These are phyloP conservation scores for Papiliotrema fonsecae DNA, from an alignment of 1,284 basidiomycete species.

Conservation along the genomic window DNA sequence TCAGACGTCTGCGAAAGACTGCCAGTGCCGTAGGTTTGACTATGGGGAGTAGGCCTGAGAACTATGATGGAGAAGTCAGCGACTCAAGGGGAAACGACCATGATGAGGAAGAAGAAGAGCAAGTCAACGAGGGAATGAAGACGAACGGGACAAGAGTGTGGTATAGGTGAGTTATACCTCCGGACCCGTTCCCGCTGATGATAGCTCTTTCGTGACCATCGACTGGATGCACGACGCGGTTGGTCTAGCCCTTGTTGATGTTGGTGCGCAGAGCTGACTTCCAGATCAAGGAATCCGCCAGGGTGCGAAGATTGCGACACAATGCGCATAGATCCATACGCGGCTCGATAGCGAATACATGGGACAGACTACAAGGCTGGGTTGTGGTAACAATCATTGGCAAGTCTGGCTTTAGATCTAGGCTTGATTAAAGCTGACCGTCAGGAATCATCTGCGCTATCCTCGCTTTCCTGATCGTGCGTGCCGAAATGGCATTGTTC, in stretches of 20 bases:
- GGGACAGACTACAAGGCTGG: slow-evolving; percentile 87
- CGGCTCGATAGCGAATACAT: slow-evolving; percentile 62
- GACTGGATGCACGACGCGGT: slow-evolving; percentile 87
- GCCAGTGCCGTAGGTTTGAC: slow-evolving; percentile 34
- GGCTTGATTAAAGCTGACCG: background rate
- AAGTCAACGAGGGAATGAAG: slow-evolving; percentile 55
- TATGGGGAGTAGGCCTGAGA: slow-evolving; percentile 20
- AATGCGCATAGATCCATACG: slow-evolving; percentile 62
- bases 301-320: slow-evolving; percentile 64
- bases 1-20: slow-evolving; percentile 26
- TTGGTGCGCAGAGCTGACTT: background rate
- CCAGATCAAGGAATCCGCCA: slow-evolving; percentile 76
- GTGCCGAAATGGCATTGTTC: slow-evolving; percentile 86
- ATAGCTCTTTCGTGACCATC: slow-evolving; percentile 42
- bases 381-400: slow-evolving; percentile 72
- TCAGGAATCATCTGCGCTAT: slow-evolving; percentile 72
- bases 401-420: slow-evolving; percentile 4
- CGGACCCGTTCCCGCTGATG: background rate
- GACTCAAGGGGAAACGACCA: slow-evolving; percentile 18
- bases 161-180: slow-evolving; percentile 73
- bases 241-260: slow-evolving; percentile 9
- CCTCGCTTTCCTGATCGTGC: slow-evolving; percentile 80
- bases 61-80: slow-evolving; percentile 25
- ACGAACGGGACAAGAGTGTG: slow-evolving; percentile 85
- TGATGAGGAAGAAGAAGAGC: slow-evolving; percentile 49